Percentiles rank a stretch among this genome's conserved stretches.
Conservation (phyloP, 2,329 filamentous ascomycete genomes). For the Orbilia ellipsospora region DNA sequence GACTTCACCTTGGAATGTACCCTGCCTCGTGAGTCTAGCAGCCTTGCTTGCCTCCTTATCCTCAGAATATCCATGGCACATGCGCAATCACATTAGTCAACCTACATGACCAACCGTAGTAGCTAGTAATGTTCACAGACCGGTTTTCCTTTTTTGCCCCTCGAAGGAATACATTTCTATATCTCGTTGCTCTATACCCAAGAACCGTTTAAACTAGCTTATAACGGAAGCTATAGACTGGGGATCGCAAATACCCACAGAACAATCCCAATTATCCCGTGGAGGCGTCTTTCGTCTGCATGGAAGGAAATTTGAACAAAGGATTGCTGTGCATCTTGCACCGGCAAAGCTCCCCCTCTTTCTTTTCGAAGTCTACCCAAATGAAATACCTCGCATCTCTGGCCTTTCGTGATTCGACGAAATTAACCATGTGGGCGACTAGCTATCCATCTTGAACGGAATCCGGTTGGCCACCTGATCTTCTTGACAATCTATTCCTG, state of each 20-base stretch:
- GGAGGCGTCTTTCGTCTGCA: no score
- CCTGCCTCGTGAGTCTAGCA: not conserved
- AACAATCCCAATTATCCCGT: no score
- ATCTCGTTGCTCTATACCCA: not conserved
- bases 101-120: not conserved
- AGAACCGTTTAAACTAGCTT: no score
- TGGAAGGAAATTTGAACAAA: no score
- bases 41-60: not conserved
- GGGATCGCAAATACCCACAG: no score
- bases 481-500: not conserved
- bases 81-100: no score
- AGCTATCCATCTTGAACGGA: not conserved
- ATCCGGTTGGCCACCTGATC: not conserved
- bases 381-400: no score
- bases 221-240: no score
- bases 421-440: no score
- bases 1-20: not conserved
- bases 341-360: no score
- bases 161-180: conserved; percentile 13
- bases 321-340: no score
- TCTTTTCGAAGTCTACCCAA: no score
- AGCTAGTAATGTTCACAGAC: not conserved
- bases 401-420: not conserved
- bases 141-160: not conserved
- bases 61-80: not conserved